A percentile compares a stretch with the other conserved stretches of the same genome.
Evolutionary conservation across 805 yeast species (phyloP).

Genomic region (Starmerella cellae): DNA sequence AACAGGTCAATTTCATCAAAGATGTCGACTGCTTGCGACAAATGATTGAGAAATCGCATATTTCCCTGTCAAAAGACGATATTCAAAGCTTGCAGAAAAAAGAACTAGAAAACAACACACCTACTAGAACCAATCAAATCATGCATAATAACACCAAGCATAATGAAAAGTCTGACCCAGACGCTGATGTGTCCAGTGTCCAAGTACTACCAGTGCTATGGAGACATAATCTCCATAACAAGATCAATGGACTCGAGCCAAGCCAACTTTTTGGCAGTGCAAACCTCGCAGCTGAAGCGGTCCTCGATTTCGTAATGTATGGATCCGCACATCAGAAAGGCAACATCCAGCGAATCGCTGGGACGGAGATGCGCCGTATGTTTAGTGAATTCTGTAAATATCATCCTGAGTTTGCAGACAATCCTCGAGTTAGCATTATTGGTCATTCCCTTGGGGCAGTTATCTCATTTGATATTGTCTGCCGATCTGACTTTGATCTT

Average conservation of each 20-base stretch:
- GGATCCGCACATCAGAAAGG: constrained; percentile 57
- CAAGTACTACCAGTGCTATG: constrained; percentile 87
- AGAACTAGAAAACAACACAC: not conserved
- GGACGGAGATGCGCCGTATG: constrained; percentile 47
- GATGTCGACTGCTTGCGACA: constrained; percentile 51
- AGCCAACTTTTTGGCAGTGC: constrained; percentile 18
- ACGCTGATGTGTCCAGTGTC: constrained; percentile 32
- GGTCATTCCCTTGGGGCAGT: constrained; percentile 93
- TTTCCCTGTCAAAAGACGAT: not conserved
- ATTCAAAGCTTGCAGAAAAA: not conserved
- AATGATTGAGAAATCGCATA: not conserved
- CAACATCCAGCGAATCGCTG: constrained; percentile 50
- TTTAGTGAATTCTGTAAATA: constrained; percentile 44
- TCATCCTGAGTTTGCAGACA: constrained; percentile 46
- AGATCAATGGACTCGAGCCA: constrained; percentile 13
- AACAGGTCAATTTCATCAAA: constrained; percentile 76
- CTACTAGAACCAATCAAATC: too few species aligned
- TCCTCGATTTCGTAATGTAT: constrained; percentile 63
- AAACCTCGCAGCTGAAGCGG: constrained; percentile 70
- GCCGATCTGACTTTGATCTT: constrained; percentile 32
- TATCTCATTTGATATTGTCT: constrained; percentile 59
- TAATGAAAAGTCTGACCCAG: too few species aligned
- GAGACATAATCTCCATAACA: constrained; percentile 42
- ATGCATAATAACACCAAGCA: not conserved
- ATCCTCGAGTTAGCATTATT: constrained; percentile 68